Evolutionary conservation across 305 asterid species (phyloP).

Genomic region (Galium porrigens): DNA sequence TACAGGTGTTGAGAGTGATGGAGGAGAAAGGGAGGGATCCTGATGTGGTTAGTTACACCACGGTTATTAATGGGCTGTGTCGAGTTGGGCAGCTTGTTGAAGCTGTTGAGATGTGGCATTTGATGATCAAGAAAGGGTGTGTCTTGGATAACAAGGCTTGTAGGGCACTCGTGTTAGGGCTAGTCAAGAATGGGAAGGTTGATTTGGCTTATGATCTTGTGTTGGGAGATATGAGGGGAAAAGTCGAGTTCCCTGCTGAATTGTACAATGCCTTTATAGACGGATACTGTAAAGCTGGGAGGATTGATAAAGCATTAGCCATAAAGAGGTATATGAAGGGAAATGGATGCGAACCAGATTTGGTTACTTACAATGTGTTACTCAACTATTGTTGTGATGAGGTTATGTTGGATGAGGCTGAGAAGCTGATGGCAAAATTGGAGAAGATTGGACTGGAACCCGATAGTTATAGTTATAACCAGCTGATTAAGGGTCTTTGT

Average conservation of each 20-base stretch:
- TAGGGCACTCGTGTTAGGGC: conserved; percentile 69
- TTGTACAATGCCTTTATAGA: conserved; percentile 57
- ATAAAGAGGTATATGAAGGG: conserved; percentile 61
- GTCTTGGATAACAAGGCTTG: conserved; percentile 62
- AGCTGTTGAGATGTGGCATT: conserved; percentile 60
- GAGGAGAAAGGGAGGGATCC: conserved; percentile 55
- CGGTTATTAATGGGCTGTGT: conserved; percentile 47
- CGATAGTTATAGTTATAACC: conserved; percentile 67
- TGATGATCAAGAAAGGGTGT: conserved; percentile 49
- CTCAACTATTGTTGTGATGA: conserved; percentile 60
- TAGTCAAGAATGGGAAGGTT: conserved; percentile 56
- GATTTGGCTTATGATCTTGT: conserved; percentile 94
- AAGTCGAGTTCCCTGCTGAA: conserved; percentile 36
- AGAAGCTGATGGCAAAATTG: conserved; percentile 56
- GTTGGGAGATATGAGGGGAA: conserved; percentile 66
- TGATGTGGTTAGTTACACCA: conserved; percentile 68
- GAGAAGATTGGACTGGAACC: conserved; percentile 49
- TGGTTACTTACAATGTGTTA: conserved; percentile 58
- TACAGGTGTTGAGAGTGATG: conserved; percentile 51
- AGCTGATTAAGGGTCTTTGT: conserved; percentile 72
- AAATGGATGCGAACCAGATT: conserved; percentile 75
- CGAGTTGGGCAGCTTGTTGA: conserved; percentile 39
- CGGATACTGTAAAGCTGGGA: conserved; percentile 68
- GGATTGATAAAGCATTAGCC: conserved; percentile 71
- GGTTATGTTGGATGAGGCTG: conserved; percentile 56